Percentiles rank a stretch among this genome's conserved stretches.
phyloP scores from a whole-genome alignment of 2,329 filamentous ascomycete genomes.

The Fusarium sp. region DNA sequence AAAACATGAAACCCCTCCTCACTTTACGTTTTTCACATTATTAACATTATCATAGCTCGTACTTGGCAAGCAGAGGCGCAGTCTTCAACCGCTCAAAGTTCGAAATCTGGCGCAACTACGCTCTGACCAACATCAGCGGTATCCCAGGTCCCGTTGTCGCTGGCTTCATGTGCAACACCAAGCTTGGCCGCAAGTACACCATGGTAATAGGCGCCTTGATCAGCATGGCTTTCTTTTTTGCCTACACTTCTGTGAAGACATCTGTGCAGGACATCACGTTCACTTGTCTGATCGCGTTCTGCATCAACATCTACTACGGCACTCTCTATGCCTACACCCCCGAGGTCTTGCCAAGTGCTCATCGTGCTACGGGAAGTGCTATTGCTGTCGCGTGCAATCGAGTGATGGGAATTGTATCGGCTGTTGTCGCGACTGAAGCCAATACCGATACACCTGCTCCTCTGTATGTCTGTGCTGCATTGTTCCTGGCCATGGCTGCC shows the following conservation, averaged over 20 bases:
- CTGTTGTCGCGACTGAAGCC: slow-evolving; percentile 70
- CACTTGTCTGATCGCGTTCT: slow-evolving; percentile 57
- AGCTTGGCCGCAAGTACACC: slow-evolving; percentile 18
- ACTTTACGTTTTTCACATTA: too few species aligned
- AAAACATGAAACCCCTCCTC: too few species aligned
- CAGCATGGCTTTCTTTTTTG: slow-evolving; percentile 17
- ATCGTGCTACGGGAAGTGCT: slow-evolving; percentile 78
- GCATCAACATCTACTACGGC: slow-evolving; percentile 76
- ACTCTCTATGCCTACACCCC: slow-evolving; percentile 71
- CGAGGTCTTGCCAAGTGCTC: slow-evolving; percentile 70
- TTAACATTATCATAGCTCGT: slow-evolving; percentile 50
- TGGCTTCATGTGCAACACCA: slow-evolving; percentile 63
- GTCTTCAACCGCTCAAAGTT: not conserved
- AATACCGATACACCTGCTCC: slow-evolving; percentile 69
- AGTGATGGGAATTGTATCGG: slow-evolving; percentile 77
- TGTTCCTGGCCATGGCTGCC: slow-evolving; percentile 68
- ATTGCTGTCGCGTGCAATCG: slow-evolving; percentile 75
- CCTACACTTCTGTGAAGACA: slow-evolving; percentile 10
- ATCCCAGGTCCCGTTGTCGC: slow-evolving; percentile 76
- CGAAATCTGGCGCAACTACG: slow-evolving; percentile 16
- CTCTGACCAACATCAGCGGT: slow-evolving; percentile 70
- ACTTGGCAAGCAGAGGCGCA: slow-evolving; percentile 53
- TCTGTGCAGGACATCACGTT: slow-evolving; percentile 14
- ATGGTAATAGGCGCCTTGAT: slow-evolving; percentile 11
- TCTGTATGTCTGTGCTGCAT: slow-evolving; percentile 72